These are phyloP conservation scores for Alternaria atra DNA, from an alignment of 2,329 filamentous ascomycete genomes.

Conservation along the genomic window DNA sequence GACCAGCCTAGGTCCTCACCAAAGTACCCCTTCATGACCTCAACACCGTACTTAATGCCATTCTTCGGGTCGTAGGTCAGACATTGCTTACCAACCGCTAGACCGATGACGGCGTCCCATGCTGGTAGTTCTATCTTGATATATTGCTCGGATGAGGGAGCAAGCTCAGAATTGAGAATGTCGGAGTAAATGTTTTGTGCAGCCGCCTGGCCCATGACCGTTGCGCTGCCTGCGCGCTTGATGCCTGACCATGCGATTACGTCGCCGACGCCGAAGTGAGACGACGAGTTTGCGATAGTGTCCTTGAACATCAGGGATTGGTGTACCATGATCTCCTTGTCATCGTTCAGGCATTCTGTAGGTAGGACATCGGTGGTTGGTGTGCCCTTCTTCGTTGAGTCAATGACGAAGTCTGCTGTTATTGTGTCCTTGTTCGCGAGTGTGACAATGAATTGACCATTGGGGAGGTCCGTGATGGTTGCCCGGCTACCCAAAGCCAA, in stretches of 20 bases:
- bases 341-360: slow-evolving; percentile 63
- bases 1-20: slow-evolving; percentile 70
- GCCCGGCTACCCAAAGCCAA: slow-evolving; percentile 70
- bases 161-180: slow-evolving; percentile 47
- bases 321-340: slow-evolving; percentile 71
- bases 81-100: slow-evolving; percentile 75
- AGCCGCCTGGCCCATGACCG: slow-evolving; percentile 74
- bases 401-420: slow-evolving; percentile 71
- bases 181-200: slow-evolving; percentile 64
- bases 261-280: slow-evolving; percentile 76
- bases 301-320: slow-evolving; percentile 64
- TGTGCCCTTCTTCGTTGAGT: slow-evolving; percentile 70
- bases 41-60: slow-evolving; percentile 68
- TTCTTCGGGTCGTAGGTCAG: slow-evolving; percentile 67
- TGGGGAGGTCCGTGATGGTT: slow-evolving; percentile 45
- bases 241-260: slow-evolving; percentile 77
- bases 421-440: slow-evolving; percentile 58
- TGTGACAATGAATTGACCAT: slow-evolving; percentile 54
- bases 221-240: slow-evolving; percentile 79
- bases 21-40: slow-evolving; percentile 71
- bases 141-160: slow-evolving; percentile 25
- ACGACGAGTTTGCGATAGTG: slow-evolving; percentile 63
- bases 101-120: slow-evolving; percentile 67
- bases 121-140: slow-evolving; percentile 37
- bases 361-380: slow-evolving; percentile 73